Percentiles rank a stretch among this genome's conserved stretches.
Conservation (phyloP, 169 alveolate genomes). For the Cryptosporidium ubiquitum region DNA sequence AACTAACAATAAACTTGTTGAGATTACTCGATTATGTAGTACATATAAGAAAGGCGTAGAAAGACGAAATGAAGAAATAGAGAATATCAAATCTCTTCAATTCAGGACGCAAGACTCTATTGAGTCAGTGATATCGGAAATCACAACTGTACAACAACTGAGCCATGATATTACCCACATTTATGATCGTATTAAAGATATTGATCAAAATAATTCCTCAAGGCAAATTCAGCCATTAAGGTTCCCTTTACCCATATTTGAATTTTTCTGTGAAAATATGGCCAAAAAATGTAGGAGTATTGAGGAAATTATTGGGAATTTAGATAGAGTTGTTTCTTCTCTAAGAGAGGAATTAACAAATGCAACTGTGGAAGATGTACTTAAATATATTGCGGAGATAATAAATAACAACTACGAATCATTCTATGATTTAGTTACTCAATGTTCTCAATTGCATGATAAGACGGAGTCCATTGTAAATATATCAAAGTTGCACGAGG, state of each 20-base stretch:
- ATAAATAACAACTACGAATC: constrained; percentile 51
- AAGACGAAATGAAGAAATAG: constrained; percentile 65
- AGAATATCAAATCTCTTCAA: constrained; percentile 56
- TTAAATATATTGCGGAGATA: constrained; percentile 37
- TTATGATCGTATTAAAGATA: constrained; percentile 70
- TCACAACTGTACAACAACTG: constrained; percentile 54
- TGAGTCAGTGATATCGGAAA: constrained; percentile 48
- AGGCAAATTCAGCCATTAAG: constrained; percentile 60
- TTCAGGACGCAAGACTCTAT: constrained; percentile 45
- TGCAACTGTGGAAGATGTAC: constrained; percentile 28
- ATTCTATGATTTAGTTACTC: constrained; percentile 20
- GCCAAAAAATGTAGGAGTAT: constrained; percentile 46
- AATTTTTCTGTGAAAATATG: constrained; percentile 69
- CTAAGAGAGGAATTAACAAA: constrained; percentile 50
- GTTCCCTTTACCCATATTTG: constrained; percentile 66
- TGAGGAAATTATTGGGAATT: constrained; percentile 43
- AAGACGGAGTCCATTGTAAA: constrained; percentile 50
- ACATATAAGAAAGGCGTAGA: constrained; percentile 72
- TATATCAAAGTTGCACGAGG: constrained; percentile 62
- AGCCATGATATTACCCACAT: constrained; percentile 59
- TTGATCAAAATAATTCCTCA: constrained; percentile 29
- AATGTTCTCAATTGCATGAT: constrained; percentile 63
- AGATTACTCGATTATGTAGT: constrained; percentile 48
- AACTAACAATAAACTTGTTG: constrained; percentile 50
- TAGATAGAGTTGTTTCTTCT: constrained; percentile 39